A percentile compares a stretch with the other conserved stretches of the same genome.
These are phyloP conservation scores for Aureobasidium sp. DNA, from an alignment of 2,329 filamentous ascomycete species.

Conservation along the genomic window DNA sequence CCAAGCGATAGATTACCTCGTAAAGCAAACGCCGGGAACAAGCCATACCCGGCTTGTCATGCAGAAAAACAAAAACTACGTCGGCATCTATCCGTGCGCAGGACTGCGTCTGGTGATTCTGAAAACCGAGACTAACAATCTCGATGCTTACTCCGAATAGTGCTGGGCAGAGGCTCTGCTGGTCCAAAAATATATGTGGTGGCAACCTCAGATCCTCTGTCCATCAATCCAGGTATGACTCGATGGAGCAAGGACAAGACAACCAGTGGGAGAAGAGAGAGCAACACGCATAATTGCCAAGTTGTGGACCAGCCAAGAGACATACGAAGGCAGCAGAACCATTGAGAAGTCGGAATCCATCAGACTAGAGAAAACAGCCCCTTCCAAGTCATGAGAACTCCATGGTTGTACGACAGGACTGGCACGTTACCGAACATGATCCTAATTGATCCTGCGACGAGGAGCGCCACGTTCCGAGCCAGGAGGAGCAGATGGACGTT, in stretches of 20 bases:
- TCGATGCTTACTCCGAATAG: neutral
- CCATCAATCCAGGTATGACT: neutral
- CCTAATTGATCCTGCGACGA: conserved; percentile 9
- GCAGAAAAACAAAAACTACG: neutral
- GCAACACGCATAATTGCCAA: neutral
- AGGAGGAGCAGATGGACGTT: conserved; percentile 1
- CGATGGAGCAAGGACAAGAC: neutral
- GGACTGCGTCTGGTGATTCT: neutral
- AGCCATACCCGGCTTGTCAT: conserved; percentile 1
- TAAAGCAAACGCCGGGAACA: conserved; percentile 2
- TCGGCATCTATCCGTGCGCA: neutral
- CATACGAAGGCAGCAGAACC: neutral
- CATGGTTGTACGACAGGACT: neutral
- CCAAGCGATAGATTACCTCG: conserved; percentile 3
- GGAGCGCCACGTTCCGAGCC: conserved; percentile 11
- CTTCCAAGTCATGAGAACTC: neutral
- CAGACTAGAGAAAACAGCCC: neutral
- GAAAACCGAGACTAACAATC: neutral
- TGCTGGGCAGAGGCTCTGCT: neutral
- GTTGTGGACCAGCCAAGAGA: too few species aligned
- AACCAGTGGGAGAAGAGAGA: neutral
- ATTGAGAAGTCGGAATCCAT: neutral
- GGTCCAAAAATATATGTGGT: neutral
- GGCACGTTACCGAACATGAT: neutral
- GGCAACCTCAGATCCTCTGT: neutral